A percentile compares a stretch with the other conserved stretches of the same genome.
Evolutionary conservation across 495 filamentous ascomycete genomes (phyloP).

Genomic region (Cercophora scortea): DNA sequence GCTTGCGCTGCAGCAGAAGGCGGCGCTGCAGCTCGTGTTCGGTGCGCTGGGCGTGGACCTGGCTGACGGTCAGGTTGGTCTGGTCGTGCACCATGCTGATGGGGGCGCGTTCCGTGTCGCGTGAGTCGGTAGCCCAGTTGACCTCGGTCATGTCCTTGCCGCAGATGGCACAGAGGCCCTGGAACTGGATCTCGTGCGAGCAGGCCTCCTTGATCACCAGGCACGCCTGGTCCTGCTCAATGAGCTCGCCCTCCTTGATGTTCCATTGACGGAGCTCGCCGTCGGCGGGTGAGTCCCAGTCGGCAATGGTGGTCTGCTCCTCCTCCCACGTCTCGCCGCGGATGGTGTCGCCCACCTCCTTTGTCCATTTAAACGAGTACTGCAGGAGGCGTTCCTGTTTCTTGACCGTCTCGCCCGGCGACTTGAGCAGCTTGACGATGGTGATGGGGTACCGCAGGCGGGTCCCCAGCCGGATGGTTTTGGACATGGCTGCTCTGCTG

Average conservation of each 20-base stretch:
- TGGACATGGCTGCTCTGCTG: constrained; percentile 15
- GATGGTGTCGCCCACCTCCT: constrained; percentile 64
- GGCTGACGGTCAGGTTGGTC: constrained; percentile 65
- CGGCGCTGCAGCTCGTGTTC: constrained; percentile 83
- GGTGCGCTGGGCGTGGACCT: constrained; percentile 64
- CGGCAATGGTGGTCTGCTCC: constrained; percentile 57
- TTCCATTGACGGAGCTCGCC: constrained; percentile 71
- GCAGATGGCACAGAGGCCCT: constrained; percentile 81
- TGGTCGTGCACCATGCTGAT: constrained; percentile 94
- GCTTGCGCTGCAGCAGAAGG: constrained; percentile 66
- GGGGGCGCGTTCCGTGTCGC: constrained; percentile 68
- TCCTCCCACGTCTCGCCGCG: constrained; percentile 50
- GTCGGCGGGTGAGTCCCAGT: constrained; percentile 76
- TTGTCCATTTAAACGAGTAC: constrained; percentile 72
- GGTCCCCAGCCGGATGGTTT: constrained; percentile 41
- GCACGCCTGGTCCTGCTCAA: constrained; percentile 51
- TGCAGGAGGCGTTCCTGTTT: constrained; percentile 69
- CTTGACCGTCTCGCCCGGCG: constrained; percentile 63
- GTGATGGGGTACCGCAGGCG: constrained; percentile 89
- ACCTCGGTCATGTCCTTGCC: constrained; percentile 92
- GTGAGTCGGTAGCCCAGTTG: constrained; percentile 41
- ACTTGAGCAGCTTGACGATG: constrained; percentile 76
- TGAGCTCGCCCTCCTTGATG: constrained; percentile 61
- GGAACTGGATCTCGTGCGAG: constrained; percentile 82
- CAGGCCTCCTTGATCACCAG: constrained; percentile 86